Base-by-base conservation (phyloP, 129 eudicot species). In the Flaveria linearis region DNA sequence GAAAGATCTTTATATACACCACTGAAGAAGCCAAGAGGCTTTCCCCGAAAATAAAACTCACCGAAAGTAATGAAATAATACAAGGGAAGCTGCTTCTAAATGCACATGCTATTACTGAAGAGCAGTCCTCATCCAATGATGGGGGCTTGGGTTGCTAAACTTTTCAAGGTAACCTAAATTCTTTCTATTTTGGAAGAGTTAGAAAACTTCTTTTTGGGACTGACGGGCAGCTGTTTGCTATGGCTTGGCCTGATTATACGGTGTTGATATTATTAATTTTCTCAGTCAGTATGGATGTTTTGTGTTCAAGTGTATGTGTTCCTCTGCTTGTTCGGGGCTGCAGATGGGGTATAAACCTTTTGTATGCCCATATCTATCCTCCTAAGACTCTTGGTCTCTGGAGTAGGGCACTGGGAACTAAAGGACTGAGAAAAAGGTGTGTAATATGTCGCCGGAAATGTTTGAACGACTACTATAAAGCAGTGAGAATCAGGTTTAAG, bases 11-110 rank as follows among this genome's bases (percentile, higher is more conserved):
- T 68, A 84, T 94, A 78, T 94, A 94, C 66, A 91, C 98, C 39
- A 68, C 87, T 3, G 98, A 94, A 62, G 98, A 91, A 84, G 97
- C 86, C 56, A 94, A 86, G 84, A 86, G 85, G 80, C 98, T 94
- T 14, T 78, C 91, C 12, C 96, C 98, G 52, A 91, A 94, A 89
- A 82, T 65, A 58, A 88, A 88, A 71, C 82, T 87, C 69, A 82
- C 88, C 0, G 82, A 84, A 49, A 71, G 69, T 39, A 86, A 86
- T 53, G 98, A 88, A 68, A 76, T 73, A 23, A 87, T 84, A 74
- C 86, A 90, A 45, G 75, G 83, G 60, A 88, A 80, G 76, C 78
- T 76, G 23, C 76, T 68, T 57, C 42, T 75, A 10, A 88, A 88
- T 69, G 72, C 85, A 28, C 90, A 84, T 16, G 75, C 57, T 60